Base-by-base conservation (phyloP, 108 stramenopile species). In the Nitzschia palea region DNA sequence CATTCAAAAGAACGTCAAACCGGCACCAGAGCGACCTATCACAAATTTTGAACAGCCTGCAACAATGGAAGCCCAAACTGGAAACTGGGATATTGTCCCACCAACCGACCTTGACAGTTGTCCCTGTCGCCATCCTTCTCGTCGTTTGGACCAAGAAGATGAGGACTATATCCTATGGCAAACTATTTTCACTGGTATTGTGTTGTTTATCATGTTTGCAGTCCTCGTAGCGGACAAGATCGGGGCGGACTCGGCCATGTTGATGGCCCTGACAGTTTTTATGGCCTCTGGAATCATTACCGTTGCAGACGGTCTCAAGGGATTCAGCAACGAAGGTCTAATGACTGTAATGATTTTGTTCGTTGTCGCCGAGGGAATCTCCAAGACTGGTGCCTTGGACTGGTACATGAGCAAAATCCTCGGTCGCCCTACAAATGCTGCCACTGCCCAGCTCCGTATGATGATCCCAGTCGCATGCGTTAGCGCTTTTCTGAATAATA, bases 401-500 rank as follows among this genome's bases (percentile, higher is more conserved):
- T 90, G 87, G 86, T 90, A 91, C 81, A 91, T 95, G 87, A 74
- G 76, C 4, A 92, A 89, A 58, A 33, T 91, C 12, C 64, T 95
- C 43, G 94, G 94, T 1, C 44, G 71, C 9, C 94, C 94, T 9
- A 76, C 56, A 8, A 77, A 66, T 18, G 65, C 76, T 35, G 77
- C 85, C 4, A 47, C 44, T 1, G 94, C 94, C 45, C 94, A 95
- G 52, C 27, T 89, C 14, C 80, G 86, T 35, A 64, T 96, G 47
- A 82, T 86, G 81, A 26, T 68, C 0, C 84, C 90, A 33, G 84
- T 93, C 71, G 73, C 80, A 0, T 30, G 80, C 33, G 79, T 87
- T 0, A 86, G 85, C 22, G 95, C 95, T 4, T 93, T 96, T 65
- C 47, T 96, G 34, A 96, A 93, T 79, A 96, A 96, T 64, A 96